phyloP scores from a whole-genome alignment of 2,329 filamentous ascomycete species.

The Lachnellula arida region DNA sequence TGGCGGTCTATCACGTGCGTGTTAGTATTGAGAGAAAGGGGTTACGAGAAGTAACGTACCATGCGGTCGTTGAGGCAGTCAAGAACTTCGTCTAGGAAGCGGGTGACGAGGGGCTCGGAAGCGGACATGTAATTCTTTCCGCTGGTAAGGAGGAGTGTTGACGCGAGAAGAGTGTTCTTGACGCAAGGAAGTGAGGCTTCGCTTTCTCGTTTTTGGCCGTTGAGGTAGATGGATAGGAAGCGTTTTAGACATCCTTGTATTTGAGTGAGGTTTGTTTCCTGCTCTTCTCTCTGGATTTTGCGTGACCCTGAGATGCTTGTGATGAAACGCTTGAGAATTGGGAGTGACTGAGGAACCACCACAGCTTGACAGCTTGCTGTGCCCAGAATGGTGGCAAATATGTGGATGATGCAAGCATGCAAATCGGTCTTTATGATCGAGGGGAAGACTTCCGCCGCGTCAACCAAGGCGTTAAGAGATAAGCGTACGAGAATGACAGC shows the following conservation, averaged over 20 bases:
- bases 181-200: slow-evolving; percentile 80
- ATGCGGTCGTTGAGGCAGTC: slow-evolving; percentile 79
- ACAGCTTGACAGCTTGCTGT: slow-evolving; percentile 82
- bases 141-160: slow-evolving; percentile 83
- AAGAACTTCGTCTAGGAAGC: slow-evolving; percentile 74
- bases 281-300: slow-evolving; percentile 32
- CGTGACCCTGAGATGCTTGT: slow-evolving; percentile 59
- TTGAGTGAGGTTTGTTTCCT: slow-evolving; percentile 45
- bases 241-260: slow-evolving; percentile 77
- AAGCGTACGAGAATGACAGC: slow-evolving; percentile 74
- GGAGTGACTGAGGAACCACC: slow-evolving; percentile 83
- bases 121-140: slow-evolving; percentile 69
- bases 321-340: slow-evolving; percentile 88
- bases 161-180: slow-evolving; percentile 85
- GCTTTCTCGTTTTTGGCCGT: slow-evolving; percentile 68
- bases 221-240: slow-evolving; percentile 74
- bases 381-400: slow-evolving; percentile 87
- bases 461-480: slow-evolving; percentile 81
- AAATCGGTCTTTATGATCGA: slow-evolving; percentile 94
- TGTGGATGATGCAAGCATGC: slow-evolving; percentile 94
- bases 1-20: slow-evolving; percentile 60
- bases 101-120: slow-evolving; percentile 67
- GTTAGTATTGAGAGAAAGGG: slow-evolving; percentile 9
- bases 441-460: slow-evolving; percentile 93
- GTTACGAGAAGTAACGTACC: slow-evolving; percentile 39